Base-by-base conservation (phyloP, 139 green algal genomes). In the Tetradesmus obliquus region DNA sequence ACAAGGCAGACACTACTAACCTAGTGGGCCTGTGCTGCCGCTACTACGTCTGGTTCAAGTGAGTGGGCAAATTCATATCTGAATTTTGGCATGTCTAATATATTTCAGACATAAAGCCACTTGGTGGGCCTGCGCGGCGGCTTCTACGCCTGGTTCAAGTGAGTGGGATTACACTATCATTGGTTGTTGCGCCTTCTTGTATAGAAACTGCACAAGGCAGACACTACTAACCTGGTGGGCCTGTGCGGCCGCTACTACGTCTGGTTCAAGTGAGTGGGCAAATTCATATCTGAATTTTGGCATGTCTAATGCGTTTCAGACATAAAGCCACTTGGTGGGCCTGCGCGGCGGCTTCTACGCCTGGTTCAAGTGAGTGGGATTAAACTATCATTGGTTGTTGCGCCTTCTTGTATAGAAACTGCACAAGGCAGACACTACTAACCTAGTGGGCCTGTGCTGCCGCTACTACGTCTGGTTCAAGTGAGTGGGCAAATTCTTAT, bases 401-500 rank as follows among this genome's bases (percentile, higher is more conserved):
- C 66, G 55, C 6, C 84, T 79, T 88, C 24, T 53, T 51, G 58
- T 69, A 17, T 32, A n/a, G 13, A 62, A 81, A 53, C 92, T 99
- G 83, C 96, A 99, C 58, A 97, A 97, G 91, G 97, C 95, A 1
- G 97, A 97, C 19, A 98, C 98, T 91, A 87, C 74, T 13, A 96
- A 97, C 89, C 62, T 98, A 1, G 95, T 95, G 19, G 96, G 96
- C 20, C 87, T 98, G 32, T 94, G 94, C 87, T 96, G 97, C 51
- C 97, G 97, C 57, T 99, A 96, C 95, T 95, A 97, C 92, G 92
- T 91, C 20, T 99, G 97, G 96, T 97, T 96, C 92, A 93, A 7
- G 71, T 79, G 17, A 7, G 17, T 24, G 71, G 17, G 71, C 71
- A 22, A 12, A 45, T 79, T 79, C 20, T 3, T 79, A 22, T 9